Evolutionary conservation across 306 rosid species (phyloP).

Genomic region (Carpinus fangiana): DNA sequence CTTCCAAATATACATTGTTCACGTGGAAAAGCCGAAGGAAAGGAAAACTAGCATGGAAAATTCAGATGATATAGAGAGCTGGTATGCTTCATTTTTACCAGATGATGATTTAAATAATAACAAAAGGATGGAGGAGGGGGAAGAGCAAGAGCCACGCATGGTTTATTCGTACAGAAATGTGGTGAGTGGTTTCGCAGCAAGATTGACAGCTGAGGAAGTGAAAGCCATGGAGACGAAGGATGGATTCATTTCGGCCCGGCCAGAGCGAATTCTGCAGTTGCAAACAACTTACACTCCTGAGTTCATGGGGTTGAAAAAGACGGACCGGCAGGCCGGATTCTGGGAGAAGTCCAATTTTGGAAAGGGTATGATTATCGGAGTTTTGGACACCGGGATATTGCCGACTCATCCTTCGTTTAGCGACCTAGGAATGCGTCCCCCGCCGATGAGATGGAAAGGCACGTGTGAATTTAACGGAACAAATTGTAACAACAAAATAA

Average conservation of each 20-base stretch:
- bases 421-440: slow-evolving; percentile 60
- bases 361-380: slow-evolving; percentile 63
- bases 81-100: slow-evolving; percentile 63
- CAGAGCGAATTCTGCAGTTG: slow-evolving; percentile 39
- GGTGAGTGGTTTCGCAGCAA: slow-evolving; percentile 60
- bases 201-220: slow-evolving; percentile 53
- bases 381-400: slow-evolving; percentile 60
- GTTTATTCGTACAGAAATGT: slow-evolving; percentile 55
- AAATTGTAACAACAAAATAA: slow-evolving; percentile 67
- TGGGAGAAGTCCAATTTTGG: slow-evolving; percentile 66
- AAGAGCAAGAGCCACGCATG: slow-evolving; percentile 22
- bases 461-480: slow-evolving; percentile 55
- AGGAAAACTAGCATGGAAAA: slow-evolving; percentile 7
- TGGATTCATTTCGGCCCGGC: slow-evolving; percentile 49
- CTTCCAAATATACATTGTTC: slow-evolving; percentile 50
- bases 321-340: slow-evolving; percentile 35
- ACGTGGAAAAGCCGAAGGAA: slow-evolving; percentile 42
- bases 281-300: slow-evolving; percentile 69
- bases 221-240: slow-evolving; percentile 46
- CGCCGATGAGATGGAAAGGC: slow-evolving; percentile 79
- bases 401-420: slow-evolving; percentile 65
- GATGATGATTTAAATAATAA: not conserved
- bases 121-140: not conserved
- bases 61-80: slow-evolving; percentile 43
- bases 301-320: slow-evolving; percentile 55